Base-by-base conservation (phyloP, 176 grass and related monocot species). In the Lolium rigidum region DNA sequence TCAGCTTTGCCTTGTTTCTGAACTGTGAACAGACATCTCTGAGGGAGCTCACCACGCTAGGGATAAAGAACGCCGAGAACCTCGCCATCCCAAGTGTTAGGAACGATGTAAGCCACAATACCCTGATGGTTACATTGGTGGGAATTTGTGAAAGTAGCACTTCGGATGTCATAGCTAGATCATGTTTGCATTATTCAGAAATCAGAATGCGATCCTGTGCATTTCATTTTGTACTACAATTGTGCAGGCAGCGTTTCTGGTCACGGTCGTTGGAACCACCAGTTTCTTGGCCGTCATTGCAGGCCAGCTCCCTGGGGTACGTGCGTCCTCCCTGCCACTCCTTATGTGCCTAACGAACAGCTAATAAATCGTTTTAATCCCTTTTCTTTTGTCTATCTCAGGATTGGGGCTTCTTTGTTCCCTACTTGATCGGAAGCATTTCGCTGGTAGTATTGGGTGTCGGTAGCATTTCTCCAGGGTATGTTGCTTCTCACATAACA, bases 381-480 rank as follows among this genome's bases (percentile, higher is more conserved):
- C 68, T 44, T 44, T 44, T 44, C 31, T 35, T 35, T 51, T 77
- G 50, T 83, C 3, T 87, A 6, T 87, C 39, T 14, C 70, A 95
- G 96, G 96, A 98, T 66, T 98, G 96, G 93, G 96, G 96, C 20
- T 98, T 98, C 82, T 98, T 98, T 81, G 93, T 95, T 77, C 93
- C 96, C 16, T 98, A 98, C 80, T 82, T 98, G 83, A 72, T 89
- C 38, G 96, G 96, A 81, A 98, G 93, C 83, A 94, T 98, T 81
- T 95, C 96, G 18, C 54, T 98, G 46, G 61, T 98, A 80, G 93
- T 98, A 75, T 76, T 98, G 82, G 93, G 90, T 80, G 67, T 95
- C 14, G 96, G 96, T 49, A 98, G 96, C 7, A 77, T 86, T 80
- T 83, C 96, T 86, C 96, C 93, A 81, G 93, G 96, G 96, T 98